These are phyloP conservation scores for Poteriospumella lacustris DNA, from an alignment of 108 stramenopile genomes.

Conservation along the genomic window DNA sequence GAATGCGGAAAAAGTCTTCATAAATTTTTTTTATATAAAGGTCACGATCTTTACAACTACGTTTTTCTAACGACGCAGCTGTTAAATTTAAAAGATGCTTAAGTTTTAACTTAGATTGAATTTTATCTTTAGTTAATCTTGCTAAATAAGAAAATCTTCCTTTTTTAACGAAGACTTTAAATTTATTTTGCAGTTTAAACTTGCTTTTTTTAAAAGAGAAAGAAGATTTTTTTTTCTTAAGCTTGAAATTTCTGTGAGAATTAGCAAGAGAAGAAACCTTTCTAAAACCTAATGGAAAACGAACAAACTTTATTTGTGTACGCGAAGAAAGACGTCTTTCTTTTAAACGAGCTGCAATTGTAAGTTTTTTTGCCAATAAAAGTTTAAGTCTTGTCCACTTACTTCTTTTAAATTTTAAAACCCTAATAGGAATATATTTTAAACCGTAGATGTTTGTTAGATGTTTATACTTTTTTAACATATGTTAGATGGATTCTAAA, in stretches of 20 bases:
- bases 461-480: slow-evolving; percentile 9
- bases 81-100: slow-evolving; percentile 5
- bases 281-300: slow-evolving; percentile 8
- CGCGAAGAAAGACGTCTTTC: slow-evolving; percentile 6
- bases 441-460: slow-evolving; percentile 8
- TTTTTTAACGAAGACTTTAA: slow-evolving; percentile 9
- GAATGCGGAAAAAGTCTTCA: background rate
- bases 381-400: slow-evolving; percentile 3
- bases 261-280: slow-evolving; percentile 8
- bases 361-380: slow-evolving; percentile 9
- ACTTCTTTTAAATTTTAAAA: slow-evolving; percentile 10
- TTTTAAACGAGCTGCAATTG: slow-evolving; percentile 8
- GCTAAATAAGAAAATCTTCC: slow-evolving; percentile 8
- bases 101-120: slow-evolving; percentile 9
- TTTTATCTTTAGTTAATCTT: slow-evolving; percentile 9
- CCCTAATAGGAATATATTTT: slow-evolving; percentile 9
- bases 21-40: slow-evolving; percentile 21
- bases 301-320: slow-evolving; percentile 9
- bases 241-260: slow-evolving; percentile 3
- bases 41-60: background rate
- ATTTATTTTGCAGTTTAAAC: slow-evolving; percentile 9
- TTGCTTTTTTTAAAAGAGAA: slow-evolving; percentile 9
- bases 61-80: slow-evolving; percentile 14
- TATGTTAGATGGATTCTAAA: slow-evolving; percentile 9
- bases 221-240: slow-evolving; percentile 9